Percentiles rank a stretch among this genome's conserved stretches.
Conservation (phyloP, 2,329 filamentous ascomycete genomes). For the Sporothrix luriei region DNA sequence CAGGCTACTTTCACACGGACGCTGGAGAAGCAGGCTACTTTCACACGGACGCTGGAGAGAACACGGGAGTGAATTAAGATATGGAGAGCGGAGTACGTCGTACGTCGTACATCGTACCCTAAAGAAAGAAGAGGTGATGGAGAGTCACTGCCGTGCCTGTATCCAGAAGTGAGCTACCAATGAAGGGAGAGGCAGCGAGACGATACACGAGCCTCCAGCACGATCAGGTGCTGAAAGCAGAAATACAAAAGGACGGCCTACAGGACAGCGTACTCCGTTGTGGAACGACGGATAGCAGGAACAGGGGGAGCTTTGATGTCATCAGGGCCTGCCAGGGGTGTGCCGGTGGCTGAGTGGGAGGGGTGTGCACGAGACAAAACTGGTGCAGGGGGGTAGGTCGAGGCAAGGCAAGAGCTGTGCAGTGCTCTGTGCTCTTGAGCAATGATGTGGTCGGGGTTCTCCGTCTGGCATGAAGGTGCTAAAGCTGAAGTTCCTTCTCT, state of each 20-base stretch:
- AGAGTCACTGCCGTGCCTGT: not conserved
- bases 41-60: constrained; percentile 16
- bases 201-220: not conserved
- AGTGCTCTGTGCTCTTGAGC: constrained; percentile 3
- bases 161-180: not conserved
- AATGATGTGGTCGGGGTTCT: constrained; percentile 2
- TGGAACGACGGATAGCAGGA: constrained; percentile 6
- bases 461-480: constrained; percentile 19
- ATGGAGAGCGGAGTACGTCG: too few relatives aligned
- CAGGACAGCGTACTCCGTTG: not conserved
- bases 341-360: constrained; percentile 33
- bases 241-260: constrained; percentile 1
- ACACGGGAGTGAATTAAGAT: constrained; percentile 23
- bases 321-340: constrained; percentile 33
- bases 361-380: constrained; percentile 11
- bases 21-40: not conserved
- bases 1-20: not conserved
- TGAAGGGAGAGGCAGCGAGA: constrained; percentile 16
- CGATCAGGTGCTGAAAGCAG: not conserved
- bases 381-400: constrained; percentile 16
- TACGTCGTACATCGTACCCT: not conserved
- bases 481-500: constrained; percentile 16
- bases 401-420: constrained; percentile 8
- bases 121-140: not conserved
- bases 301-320: constrained; percentile 34